A percentile compares a stretch with the other conserved stretches of the same genome.
These are phyloP conservation scores for Triticum turgidum DNA, from an alignment of 176 grass and related monocot species.

Conservation along the genomic window DNA sequence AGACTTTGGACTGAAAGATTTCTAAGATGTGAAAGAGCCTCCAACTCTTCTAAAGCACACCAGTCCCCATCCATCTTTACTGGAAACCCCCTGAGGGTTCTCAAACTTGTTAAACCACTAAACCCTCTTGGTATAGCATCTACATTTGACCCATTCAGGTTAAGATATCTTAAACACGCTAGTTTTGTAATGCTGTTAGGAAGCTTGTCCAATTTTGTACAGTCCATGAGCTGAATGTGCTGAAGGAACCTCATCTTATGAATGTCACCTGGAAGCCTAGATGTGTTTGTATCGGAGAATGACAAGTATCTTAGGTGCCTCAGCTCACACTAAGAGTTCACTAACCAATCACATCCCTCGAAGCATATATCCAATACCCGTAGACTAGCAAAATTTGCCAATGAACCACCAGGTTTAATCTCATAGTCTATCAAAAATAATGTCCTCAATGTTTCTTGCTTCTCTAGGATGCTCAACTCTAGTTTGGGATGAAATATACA, in stretches of 20 bases:
- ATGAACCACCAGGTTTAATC: background rate
- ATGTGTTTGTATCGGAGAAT: background rate
- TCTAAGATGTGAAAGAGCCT: background rate
- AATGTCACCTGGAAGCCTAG: background rate
- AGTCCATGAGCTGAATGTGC: background rate
- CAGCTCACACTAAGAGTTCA: background rate
- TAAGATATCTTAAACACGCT: background rate
- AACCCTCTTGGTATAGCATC: background rate
- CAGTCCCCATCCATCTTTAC: background rate
- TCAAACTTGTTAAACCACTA: background rate
- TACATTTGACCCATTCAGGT: background rate
- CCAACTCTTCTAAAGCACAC: background rate
- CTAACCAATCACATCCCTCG: background rate
- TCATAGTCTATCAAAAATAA: background rate
- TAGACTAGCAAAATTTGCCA: background rate
- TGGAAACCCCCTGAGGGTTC: background rate
- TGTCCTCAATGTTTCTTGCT: background rate
- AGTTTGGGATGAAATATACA: too few relatives aligned
- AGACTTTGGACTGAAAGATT: background rate
- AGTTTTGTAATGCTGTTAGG: background rate
- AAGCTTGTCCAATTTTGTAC: background rate
- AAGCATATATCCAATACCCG: background rate
- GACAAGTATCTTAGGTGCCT: constrained; percentile 5
- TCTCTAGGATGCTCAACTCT: background rate
- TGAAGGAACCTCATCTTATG: constrained; percentile 10